Evolutionary conservation across 805 yeast species (phyloP).

Genomic region (Metahyphopichia silvanorum): DNA sequence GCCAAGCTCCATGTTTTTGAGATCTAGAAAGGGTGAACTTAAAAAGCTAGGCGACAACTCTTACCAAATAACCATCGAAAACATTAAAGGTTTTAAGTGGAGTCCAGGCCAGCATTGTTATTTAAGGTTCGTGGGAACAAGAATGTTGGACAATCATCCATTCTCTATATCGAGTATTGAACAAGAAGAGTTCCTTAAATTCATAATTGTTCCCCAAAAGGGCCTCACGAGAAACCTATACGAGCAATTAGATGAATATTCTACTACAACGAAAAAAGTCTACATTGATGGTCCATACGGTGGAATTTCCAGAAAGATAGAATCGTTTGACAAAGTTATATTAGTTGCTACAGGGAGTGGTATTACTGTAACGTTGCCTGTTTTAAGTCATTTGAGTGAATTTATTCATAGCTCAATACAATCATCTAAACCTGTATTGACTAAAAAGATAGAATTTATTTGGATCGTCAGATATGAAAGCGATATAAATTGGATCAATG

Average conservation of each 20-base stretch:
- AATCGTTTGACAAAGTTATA: slow-evolving; percentile 42
- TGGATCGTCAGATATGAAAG: slow-evolving; percentile 41
- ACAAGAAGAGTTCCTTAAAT: slow-evolving; percentile 28
- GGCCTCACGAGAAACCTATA: slow-evolving; percentile 44
- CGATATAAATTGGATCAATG: slow-evolving; percentile 37
- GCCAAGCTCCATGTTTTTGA: slow-evolving; percentile 39
- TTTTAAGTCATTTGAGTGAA: slow-evolving; percentile 24
- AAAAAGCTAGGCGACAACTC: slow-evolving; percentile 19
- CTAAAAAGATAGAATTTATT: slow-evolving; percentile 31
- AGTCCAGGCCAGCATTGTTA: slow-evolving; percentile 55
- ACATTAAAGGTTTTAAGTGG: slow-evolving; percentile 41
- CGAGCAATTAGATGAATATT: slow-evolving; percentile 24
- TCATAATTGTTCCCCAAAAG: slow-evolving; percentile 42
- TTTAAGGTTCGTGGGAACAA: slow-evolving; percentile 43
- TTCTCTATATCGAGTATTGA: slow-evolving; percentile 45
- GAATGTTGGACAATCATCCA: slow-evolving; percentile 53
- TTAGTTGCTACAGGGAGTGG: slow-evolving; percentile 52
- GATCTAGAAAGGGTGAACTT: slow-evolving; percentile 32
- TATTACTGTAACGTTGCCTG: slow-evolving; percentile 48
- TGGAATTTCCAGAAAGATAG: slow-evolving; percentile 44
- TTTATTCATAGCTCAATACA: slow-evolving; percentile 7
- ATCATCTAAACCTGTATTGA: slow-evolving; percentile 9
- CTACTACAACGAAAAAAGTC: slow-evolving; percentile 25
- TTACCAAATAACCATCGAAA: slow-evolving; percentile 33
- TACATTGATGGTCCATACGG: slow-evolving; percentile 59